These are phyloP conservation scores for Houttuynia cordata DNA, from an alignment of 164 flowering plant genomes.

Conservation along the genomic window DNA sequence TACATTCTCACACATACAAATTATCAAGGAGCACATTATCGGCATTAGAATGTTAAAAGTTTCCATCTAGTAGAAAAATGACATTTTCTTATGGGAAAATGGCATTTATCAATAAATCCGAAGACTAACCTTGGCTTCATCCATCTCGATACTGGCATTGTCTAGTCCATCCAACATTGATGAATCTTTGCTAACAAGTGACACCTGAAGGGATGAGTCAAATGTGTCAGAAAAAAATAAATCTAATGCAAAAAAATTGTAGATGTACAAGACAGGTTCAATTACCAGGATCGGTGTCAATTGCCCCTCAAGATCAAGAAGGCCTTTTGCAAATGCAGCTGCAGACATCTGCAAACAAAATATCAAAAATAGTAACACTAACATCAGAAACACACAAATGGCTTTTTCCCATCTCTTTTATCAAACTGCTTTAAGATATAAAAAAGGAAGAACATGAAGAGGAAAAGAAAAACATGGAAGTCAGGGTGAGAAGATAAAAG, in stretches of 20 bases:
- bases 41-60: not conserved
- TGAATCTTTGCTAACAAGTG: constrained; percentile 98
- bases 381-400: not conserved
- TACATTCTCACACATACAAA: too few species aligned
- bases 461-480: not conserved
- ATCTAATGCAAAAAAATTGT: not conserved
- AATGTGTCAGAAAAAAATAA: constrained; percentile 8
- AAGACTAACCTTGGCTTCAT: constrained; percentile 79
- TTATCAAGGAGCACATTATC: not conserved
- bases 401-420: too few species aligned
- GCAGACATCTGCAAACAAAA: constrained; percentile 79
- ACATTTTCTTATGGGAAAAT: not conserved
- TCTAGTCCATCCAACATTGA: constrained; percentile 99
- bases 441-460: too few species aligned
- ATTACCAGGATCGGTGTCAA: constrained; percentile 88
- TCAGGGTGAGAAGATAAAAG: not conserved
- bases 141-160: constrained; percentile 91
- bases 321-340: constrained; percentile 99
- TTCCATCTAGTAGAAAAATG: not conserved
- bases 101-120: too few species aligned
- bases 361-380: not conserved
- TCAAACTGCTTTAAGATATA: too few species aligned
- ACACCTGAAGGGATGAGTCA: constrained; percentile 44
- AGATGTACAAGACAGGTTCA: constrained; percentile 2
- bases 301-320: constrained; percentile 97